A percentile compares a stretch with the other conserved stretches of the same genome.
phyloP scores from a whole-genome alignment of 73 alveolate genomes.

The Paramecium octaurelia region DNA sequence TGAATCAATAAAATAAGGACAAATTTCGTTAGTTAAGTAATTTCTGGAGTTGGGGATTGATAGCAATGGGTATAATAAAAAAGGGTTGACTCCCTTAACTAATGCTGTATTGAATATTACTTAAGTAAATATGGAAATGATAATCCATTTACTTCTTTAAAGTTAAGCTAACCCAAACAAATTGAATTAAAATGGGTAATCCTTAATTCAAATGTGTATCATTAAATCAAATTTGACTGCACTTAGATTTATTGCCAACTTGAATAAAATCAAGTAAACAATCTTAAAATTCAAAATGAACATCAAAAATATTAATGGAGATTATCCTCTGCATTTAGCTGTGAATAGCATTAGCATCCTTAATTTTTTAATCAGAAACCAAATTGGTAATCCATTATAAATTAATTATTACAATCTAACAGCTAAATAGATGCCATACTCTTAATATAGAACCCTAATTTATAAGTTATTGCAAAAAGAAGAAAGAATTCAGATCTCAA shows the following conservation, averaged over 20 bases:
- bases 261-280: background rate
- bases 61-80: background rate
- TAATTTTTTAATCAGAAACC: background rate
- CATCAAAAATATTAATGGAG: background rate
- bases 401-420: background rate
- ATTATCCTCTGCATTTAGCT: slow-evolving; percentile 14
- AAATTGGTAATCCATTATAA: background rate
- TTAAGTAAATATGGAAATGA: slow-evolving; percentile 9
- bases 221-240: slow-evolving; percentile 11
- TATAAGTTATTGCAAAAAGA: background rate
- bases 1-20: background rate
- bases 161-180: slow-evolving; percentile 23
- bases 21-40: slow-evolving; percentile 11
- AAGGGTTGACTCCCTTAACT: slow-evolving; percentile 6
- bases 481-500: background rate
- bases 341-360: background rate
- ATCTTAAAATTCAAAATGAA: background rate
- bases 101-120: background rate
- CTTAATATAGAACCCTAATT: background rate
- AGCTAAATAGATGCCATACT: background rate
- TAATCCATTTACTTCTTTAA: background rate
- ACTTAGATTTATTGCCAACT: background rate
- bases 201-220: background rate
- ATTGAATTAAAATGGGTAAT: background rate
- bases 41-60: slow-evolving; percentile 6